A percentile compares a stretch with the other conserved stretches of the same genome.
Conservation (phyloP, 257 asterid genomes). For the Echium plantagineum region DNA sequence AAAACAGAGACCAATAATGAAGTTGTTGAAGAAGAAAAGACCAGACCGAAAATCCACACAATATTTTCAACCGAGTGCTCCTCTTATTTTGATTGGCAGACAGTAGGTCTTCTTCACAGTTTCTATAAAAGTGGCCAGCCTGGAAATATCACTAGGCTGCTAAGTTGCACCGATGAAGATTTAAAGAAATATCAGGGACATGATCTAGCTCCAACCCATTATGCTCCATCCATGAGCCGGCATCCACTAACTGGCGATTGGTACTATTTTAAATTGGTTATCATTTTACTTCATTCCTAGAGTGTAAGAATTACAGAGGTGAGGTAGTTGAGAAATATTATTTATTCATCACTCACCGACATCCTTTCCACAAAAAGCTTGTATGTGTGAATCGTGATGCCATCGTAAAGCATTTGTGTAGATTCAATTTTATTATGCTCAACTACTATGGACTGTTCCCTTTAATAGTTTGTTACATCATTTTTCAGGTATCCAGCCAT, state of each 20-base stretch:
- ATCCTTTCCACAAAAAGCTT: background rate
- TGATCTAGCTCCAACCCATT: conserved; percentile 89
- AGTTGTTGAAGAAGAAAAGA: conserved; percentile 43
- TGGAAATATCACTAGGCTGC: conserved; percentile 77
- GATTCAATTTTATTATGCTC: background rate
- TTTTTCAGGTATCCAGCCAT: conserved; percentile 88
- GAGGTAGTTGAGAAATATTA: background rate
- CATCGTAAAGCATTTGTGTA: background rate
- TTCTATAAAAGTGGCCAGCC: conserved; percentile 89
- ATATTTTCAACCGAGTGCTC: conserved; percentile 88
- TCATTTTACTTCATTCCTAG: background rate
- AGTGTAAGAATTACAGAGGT: background rate
- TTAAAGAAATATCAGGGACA: conserved; percentile 78
- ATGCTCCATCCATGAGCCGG: conserved; percentile 96
- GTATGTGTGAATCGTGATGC: too few species aligned
- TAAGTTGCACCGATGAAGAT: conserved; percentile 89
- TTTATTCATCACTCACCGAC: background rate
- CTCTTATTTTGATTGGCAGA: conserved; percentile 93
- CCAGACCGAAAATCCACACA: conserved; percentile 76
- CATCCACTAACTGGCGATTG: conserved; percentile 95
- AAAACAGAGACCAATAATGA: conserved; percentile 26
- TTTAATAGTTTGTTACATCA: conserved; percentile 11
- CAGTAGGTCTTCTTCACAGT: conserved; percentile 91
- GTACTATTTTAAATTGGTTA: conserved; percentile 24
- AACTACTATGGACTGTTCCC: background rate